A percentile compares a stretch with the other conserved stretches of the same genome.
Evolutionary conservation across 2,329 filamentous ascomycete genomes (phyloP).

Genomic region (Phoma sp.): DNA sequence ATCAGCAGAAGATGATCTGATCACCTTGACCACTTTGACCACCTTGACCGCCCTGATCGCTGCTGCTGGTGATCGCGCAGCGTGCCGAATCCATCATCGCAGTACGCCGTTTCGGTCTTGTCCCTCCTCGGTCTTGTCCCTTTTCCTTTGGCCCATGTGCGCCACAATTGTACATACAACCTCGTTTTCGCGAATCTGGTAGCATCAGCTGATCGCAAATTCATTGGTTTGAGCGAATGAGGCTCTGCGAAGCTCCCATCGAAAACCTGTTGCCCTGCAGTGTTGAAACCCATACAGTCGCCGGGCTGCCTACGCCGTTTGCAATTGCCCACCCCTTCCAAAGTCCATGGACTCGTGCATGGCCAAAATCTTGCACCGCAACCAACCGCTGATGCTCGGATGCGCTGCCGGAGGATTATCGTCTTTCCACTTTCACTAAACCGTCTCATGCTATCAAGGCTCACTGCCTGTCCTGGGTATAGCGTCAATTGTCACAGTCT

Average conservation of each 20-base stretch:
- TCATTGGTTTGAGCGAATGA: constrained; percentile 7
- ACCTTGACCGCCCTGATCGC: not conserved
- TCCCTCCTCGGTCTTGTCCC: no score
- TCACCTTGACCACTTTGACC: not conserved
- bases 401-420: not conserved
- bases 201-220: constrained; percentile 1
- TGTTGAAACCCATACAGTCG: not conserved
- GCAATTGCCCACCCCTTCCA: not conserved
- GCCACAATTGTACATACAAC: constrained; percentile 5
- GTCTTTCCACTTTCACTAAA: not conserved
- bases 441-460: not conserved
- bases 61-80: not conserved
- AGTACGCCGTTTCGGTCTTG: not conserved
- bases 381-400: not conserved
- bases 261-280: not conserved
- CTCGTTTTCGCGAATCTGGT: constrained; percentile 7
- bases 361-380: not conserved
- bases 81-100: not conserved
- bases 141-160: not conserved
- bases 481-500: not conserved
- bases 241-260: constrained; percentile 8
- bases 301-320: not conserved
- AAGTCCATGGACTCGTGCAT: not conserved
- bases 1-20: not conserved
- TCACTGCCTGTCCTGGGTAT: constrained; percentile 4